A percentile compares a stretch with the other conserved stretches of the same genome.
Evolutionary conservation across 345 rosid species (phyloP).

Genomic region (Rhodamnia argentea): DNA sequence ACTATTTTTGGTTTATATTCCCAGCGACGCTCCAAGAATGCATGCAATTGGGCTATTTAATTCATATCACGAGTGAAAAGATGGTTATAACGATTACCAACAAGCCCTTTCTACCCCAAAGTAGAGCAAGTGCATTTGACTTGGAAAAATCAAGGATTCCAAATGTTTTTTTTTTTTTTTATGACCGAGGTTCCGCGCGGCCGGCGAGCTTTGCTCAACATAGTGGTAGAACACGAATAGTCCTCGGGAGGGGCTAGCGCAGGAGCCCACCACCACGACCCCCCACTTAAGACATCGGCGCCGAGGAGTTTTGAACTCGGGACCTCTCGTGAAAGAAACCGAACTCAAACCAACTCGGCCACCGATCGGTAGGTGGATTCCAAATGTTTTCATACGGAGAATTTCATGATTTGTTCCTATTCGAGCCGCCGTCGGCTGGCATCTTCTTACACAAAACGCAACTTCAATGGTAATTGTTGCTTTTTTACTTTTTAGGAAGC

Average conservation of each 20-base stretch:
- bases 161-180: no score
- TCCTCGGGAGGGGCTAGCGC: no score
- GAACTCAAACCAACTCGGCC: no score
- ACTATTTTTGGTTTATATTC: neutral
- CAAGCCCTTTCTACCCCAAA: neutral
- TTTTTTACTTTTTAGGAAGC: neutral
- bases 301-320: no score
- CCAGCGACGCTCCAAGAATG: neutral
- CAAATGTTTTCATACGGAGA: neutral
- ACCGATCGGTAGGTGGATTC: no score
- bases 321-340: no score
- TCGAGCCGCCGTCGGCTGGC: neutral
- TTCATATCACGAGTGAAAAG: neutral
- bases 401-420: neutral
- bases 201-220: no score
- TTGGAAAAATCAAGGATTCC: neutral
- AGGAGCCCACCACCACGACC: no score
- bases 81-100: neutral
- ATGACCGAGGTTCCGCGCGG: no score
- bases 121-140: neutral
- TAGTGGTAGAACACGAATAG: no score
- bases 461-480: neutral
- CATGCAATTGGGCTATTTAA: neutral
- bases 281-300: no score
- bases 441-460: neutral